Percentiles rank a stretch among this genome's conserved stretches.
These are phyloP conservation scores for Raddia distichophylla DNA, from an alignment of 176 grass and related monocot genomes.

Conservation along the genomic window DNA sequence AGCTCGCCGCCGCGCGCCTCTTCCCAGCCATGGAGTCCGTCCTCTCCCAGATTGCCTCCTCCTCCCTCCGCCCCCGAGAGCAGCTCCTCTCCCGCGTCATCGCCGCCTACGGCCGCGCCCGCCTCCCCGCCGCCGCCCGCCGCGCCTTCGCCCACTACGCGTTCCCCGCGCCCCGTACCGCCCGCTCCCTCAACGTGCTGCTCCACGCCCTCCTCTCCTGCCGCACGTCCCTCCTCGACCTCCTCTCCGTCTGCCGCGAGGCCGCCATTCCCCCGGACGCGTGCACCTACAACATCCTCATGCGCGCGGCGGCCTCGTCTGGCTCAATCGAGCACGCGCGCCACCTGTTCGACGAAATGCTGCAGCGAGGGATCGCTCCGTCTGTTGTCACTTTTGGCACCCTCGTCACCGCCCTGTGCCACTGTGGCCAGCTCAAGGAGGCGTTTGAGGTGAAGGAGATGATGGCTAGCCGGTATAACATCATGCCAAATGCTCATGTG, in stretches of 20 bases:
- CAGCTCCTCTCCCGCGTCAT: slow-evolving; percentile 58
- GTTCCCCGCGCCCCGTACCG: slow-evolving; percentile 52
- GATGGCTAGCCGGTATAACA: slow-evolving; percentile 39
- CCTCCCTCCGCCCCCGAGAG: slow-evolving; percentile 21
- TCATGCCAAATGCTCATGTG: slow-evolving; percentile 52
- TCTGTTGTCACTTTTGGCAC: slow-evolving; percentile 60
- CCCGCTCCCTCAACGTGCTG: slow-evolving; percentile 62
- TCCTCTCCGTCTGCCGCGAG: slow-evolving; percentile 30
- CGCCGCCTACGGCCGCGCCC: slow-evolving; percentile 58
- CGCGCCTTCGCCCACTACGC: slow-evolving; percentile 53
- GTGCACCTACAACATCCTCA: slow-evolving; percentile 60
- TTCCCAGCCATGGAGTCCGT: slow-evolving; percentile 56
- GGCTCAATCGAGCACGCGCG: slow-evolving; percentile 34
- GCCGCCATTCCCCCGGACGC: slow-evolving; percentile 36
- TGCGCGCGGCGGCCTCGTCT: slow-evolving; percentile 7
- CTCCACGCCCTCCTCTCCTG: slow-evolving; percentile 49
- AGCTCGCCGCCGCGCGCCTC: slow-evolving; percentile 54
- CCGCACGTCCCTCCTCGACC: slow-evolving; percentile 23
- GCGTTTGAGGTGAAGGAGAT: slow-evolving; percentile 53
- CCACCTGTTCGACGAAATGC: slow-evolving; percentile 75
- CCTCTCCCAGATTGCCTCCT: slow-evolving; percentile 40
- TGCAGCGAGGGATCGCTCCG: slow-evolving; percentile 33
- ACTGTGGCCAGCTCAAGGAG: slow-evolving; percentile 38
- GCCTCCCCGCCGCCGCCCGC: slow-evolving; percentile 37
- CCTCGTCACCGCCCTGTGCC: slow-evolving; percentile 48